These are phyloP conservation scores for Carex arenaria DNA, from an alignment of 202 grass and related monocot species.

Conservation along the genomic window DNA sequence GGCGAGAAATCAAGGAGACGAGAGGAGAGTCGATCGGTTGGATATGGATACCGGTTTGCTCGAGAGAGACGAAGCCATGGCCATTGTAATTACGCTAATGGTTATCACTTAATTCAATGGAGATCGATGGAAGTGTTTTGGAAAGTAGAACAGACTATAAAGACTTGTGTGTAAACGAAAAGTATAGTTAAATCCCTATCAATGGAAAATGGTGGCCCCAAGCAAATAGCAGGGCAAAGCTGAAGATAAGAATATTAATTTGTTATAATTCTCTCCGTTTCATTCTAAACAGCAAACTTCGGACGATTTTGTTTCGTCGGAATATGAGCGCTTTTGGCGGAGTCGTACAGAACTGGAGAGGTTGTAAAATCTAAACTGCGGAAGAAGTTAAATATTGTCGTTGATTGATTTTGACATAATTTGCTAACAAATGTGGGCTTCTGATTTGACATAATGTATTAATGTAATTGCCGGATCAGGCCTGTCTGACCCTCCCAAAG, in stretches of 20 bases:
- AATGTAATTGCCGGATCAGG: background rate
- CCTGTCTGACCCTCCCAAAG: background rate
- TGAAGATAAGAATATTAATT: background rate
- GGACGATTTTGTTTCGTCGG: background rate
- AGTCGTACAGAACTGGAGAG: background rate
- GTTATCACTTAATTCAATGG: background rate
- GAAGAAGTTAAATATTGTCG: background rate
- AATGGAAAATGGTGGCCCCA: background rate
- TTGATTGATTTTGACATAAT: background rate
- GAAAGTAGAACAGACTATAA: background rate
- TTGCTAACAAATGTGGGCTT: background rate
- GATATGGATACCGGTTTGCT: slow-evolving; percentile 5
- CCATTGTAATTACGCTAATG: background rate
- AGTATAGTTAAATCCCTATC: background rate
- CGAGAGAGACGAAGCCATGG: slow-evolving; percentile 13
- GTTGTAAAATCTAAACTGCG: background rate
- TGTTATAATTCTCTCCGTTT: background rate
- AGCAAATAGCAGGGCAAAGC: background rate
- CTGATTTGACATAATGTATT: background rate
- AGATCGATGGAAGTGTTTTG: background rate
- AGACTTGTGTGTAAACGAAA: background rate
- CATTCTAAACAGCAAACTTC: background rate
- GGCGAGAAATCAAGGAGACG: background rate
- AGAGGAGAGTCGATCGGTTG: background rate
- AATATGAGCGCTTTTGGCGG: background rate